Evolutionary conservation across 768 basidiomycete genomes (phyloP).

Genomic region (Postia placenta): DNA sequence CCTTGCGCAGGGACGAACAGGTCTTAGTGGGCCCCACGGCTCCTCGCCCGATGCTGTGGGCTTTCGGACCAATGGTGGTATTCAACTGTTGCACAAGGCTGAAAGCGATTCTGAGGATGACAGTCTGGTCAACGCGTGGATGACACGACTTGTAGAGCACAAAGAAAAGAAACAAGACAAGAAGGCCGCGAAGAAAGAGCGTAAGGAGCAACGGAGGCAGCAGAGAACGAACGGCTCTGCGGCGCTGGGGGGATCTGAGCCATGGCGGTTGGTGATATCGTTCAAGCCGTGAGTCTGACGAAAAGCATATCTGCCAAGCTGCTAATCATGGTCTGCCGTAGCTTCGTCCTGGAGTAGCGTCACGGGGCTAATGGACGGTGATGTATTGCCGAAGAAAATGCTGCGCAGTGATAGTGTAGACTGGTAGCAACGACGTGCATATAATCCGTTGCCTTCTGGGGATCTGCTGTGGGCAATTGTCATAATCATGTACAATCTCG

Average conservation of each 20-base stretch:
- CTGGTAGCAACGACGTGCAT: too few relatives aligned
- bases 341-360: too few relatives aligned
- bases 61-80: neutral
- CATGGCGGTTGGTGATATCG: neutral
- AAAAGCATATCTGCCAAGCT: too few relatives aligned
- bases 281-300: neutral
- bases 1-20: conserved; percentile 10
- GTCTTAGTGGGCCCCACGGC: conserved; percentile 6
- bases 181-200: neutral
- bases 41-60: neutral
- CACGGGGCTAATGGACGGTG: too few relatives aligned
- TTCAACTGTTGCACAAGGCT: neutral
- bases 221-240: too few relatives aligned
- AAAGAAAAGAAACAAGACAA: neutral
- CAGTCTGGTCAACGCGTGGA: neutral
- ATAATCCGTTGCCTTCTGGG: too few relatives aligned
- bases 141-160: neutral
- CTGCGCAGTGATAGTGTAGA: too few relatives aligned
- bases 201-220: neutral
- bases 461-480: too few relatives aligned
- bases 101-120: neutral
- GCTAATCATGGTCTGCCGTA: too few relatives aligned
- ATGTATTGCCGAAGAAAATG: too few relatives aligned
- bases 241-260: too few relatives aligned
- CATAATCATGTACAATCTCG: too few relatives aligned